These are phyloP conservation scores for Babesia bovis DNA, from an alignment of 169 alveolate species.

Conservation along the genomic window DNA sequence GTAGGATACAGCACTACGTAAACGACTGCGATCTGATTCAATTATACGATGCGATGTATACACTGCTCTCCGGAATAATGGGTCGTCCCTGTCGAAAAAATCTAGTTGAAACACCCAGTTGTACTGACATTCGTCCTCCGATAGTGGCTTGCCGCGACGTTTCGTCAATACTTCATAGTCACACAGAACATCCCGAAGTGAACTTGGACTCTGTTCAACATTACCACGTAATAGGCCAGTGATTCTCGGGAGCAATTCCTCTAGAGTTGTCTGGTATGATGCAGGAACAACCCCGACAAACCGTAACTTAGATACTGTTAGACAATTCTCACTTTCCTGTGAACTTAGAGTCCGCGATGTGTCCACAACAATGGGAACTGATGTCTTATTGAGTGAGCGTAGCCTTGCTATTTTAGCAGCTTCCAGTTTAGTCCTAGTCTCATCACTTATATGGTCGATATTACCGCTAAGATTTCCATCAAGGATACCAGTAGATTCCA, in stretches of 20 bases:
- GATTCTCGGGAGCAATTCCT: slow-evolving; percentile 42
- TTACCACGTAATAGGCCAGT: slow-evolving; percentile 18
- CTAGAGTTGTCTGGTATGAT: slow-evolving; percentile 42
- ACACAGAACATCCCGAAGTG: background rate
- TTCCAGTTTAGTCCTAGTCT: background rate
- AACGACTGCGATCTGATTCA: slow-evolving; percentile 15
- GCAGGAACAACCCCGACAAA: slow-evolving; percentile 24
- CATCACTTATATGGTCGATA: background rate
- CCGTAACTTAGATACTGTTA: slow-evolving; percentile 25
- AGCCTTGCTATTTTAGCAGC: slow-evolving; percentile 27
- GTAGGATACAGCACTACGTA: background rate
- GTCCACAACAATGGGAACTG: slow-evolving; percentile 34
- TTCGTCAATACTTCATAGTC: slow-evolving; percentile 32
- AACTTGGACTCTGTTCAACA: background rate
- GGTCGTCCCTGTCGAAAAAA: slow-evolving; percentile 53
- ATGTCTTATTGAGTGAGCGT: slow-evolving; percentile 7
- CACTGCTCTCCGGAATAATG: slow-evolving; percentile 51
- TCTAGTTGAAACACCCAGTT: slow-evolving; percentile 64
- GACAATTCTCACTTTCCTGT: background rate
- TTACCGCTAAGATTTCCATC: background rate
- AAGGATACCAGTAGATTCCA: background rate
- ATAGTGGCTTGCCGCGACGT: slow-evolving; percentile 22
- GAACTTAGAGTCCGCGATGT: slow-evolving; percentile 38
- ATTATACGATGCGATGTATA: background rate
- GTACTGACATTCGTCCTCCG: slow-evolving; percentile 14